These are phyloP conservation scores for Centaurea solstitialis DNA, from an alignment of 129 eudicot genomes.

Conservation along the genomic window DNA sequence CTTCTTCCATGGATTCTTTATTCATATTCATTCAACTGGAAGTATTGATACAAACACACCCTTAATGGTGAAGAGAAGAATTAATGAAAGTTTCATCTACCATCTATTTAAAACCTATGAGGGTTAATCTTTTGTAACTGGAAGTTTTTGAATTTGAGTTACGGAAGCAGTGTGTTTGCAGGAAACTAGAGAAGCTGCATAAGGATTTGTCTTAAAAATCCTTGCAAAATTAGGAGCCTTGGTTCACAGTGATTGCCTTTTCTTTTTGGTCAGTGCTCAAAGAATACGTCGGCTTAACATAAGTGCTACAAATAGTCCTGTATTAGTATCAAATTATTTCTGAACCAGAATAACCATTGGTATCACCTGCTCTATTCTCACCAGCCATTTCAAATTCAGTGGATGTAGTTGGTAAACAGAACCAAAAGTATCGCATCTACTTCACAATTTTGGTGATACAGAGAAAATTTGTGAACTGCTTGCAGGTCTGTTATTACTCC, in stretches of 20 bases:
- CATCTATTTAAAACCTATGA: not conserved
- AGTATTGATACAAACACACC: no score
- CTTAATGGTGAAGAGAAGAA: not conserved
- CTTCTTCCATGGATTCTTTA: no score
- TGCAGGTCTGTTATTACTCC: conserved; percentile 60
- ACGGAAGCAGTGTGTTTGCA: not conserved
- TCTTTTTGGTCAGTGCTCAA: not conserved
- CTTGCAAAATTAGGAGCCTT: not conserved
- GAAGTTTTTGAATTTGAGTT: not conserved
- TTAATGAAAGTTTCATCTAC: not conserved
- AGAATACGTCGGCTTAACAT: conserved; percentile 6
- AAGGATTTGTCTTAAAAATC: not conserved
- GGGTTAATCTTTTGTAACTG: no score
- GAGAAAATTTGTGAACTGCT: conserved; percentile 58
- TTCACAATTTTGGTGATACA: conserved; percentile 64
- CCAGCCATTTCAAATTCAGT: conserved; percentile 21
- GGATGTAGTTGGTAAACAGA: conserved; percentile 15
- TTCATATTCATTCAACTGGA: no score
- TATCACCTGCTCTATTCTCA: conserved; percentile 9
- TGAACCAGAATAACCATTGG: conserved; percentile 26
- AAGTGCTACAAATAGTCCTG: conserved; percentile 13
- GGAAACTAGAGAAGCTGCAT: not conserved
- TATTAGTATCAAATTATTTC: conserved; percentile 24
- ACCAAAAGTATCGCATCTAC: conserved; percentile 19
- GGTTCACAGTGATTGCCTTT: not conserved